Base-by-base conservation (phyloP, 805 yeast species). In the Wickerhamiella kurtzmanii region DNA sequence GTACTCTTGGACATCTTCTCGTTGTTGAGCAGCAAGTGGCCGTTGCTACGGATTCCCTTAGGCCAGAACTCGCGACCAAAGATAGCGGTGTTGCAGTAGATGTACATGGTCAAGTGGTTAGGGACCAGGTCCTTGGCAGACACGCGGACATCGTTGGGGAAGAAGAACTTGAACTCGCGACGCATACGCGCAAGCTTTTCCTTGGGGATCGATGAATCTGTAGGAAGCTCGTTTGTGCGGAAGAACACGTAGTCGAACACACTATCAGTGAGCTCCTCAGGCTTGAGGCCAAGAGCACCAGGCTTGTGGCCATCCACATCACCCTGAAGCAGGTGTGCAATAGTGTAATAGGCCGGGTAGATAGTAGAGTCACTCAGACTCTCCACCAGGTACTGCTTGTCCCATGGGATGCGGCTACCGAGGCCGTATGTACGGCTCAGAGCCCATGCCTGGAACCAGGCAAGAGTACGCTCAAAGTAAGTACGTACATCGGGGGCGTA, bases 391-490 rank as follows among this genome's bases (percentile, higher is more conserved):
- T 82, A 88, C 63, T 80, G 80, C 55, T 82, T 81, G 70, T 92
- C 98, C 98, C 98, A 92, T 49, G 98, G 98, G 55, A 92, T 76
- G 62, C 71, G 80, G 48, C 96, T 79, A 64, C 98, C 98, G 56
- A 92, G 74, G 64, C 98, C 98, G 58, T 85, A 92, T 48, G 94
- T 80, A 73, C 98, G 83, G 49, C 95, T 85, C 50, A 92, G 85
- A 45, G 98, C 97, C 98, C 98, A 92, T 72, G 87, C 88, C 70
- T 82, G 84, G 60, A 92, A 77, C 98, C 98, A 92, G 56, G 81
- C 94, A 60, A 92, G 73, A 49, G 84, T 95, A 65, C 87, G 88
- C 67, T 87, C 95, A 59, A 92, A 89, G 4, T 94, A 95, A 61
- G 89, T 78, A 59, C 82, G 75, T 38, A 94, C 84, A 69, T 88